Evolutionary conservation across 1,284 basidiomycete species (phyloP).

Genomic region (Trichosporon sp.): DNA sequence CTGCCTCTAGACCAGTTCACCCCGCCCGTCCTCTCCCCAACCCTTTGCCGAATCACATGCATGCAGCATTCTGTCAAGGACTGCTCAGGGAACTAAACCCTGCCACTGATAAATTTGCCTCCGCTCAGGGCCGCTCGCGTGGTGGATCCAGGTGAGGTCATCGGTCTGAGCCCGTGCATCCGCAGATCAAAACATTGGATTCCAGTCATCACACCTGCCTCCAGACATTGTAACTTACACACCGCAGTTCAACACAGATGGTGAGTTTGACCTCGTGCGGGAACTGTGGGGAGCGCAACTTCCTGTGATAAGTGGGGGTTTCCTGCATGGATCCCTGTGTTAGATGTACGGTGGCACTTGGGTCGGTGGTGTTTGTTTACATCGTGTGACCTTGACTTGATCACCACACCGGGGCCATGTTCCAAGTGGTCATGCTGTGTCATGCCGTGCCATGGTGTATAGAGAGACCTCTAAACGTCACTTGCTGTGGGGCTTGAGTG

Average conservation of each 20-base stretch:
- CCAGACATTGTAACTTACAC: neutral
- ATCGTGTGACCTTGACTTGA: neutral
- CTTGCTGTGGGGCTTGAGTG: no score
- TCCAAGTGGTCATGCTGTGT: no score
- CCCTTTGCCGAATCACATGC: neutral
- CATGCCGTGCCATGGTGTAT: no score
- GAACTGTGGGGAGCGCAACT: no score
- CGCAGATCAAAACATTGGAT: conserved; percentile 7
- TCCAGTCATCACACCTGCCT: neutral
- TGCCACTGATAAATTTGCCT: neutral
- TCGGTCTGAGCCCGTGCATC: neutral
- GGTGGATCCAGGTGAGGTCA: conserved; percentile 1
- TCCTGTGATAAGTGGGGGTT: no score
- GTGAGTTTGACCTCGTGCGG: neutral
- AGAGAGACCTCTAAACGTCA: no score
- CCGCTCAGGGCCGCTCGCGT: neutral
- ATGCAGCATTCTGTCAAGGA: neutral
- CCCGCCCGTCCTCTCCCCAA: no score
- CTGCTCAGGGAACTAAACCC: no score
- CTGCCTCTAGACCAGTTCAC: no score
- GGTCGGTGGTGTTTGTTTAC: conserved; percentile 5
- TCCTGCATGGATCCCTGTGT: no score
- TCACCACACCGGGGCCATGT: neutral
- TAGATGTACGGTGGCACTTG: no score
- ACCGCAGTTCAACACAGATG: neutral